phyloP scores from a whole-genome alignment of 331 rosid species.

The Spiraea crenata region DNA sequence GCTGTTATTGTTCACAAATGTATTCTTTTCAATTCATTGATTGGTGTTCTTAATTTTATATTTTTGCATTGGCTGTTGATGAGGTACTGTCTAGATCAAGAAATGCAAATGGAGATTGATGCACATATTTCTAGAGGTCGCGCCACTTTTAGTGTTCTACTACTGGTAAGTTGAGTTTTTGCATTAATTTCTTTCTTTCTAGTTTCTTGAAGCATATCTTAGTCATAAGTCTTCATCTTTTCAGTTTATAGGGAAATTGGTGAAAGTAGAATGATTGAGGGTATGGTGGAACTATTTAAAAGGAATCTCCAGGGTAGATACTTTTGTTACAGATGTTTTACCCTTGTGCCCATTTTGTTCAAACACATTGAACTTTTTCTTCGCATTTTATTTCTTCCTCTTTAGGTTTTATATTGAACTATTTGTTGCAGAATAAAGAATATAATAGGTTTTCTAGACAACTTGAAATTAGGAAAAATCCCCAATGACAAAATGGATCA shows the following conservation, averaged over 20 bases:
- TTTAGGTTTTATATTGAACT: not conserved
- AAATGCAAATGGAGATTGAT: constrained; percentile 80
- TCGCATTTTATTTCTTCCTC: not conserved
- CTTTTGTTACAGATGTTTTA: not conserved
- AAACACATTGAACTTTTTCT: not conserved
- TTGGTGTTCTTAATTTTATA: too few relatives aligned
- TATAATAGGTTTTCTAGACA: not conserved
- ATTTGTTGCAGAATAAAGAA: not conserved
- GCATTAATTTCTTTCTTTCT: constrained; percentile 15
- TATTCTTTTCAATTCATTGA: not conserved
- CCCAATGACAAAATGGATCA: too few relatives aligned
- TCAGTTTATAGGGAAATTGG: constrained; percentile 14
- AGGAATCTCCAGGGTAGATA: constrained; percentile 22
- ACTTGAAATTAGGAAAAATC: too few relatives aligned
- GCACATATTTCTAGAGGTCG: constrained; percentile 61
- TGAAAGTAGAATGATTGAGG: constrained; percentile 16
- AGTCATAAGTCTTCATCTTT: not conserved
- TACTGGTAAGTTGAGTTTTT: constrained; percentile 58
- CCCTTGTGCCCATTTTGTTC: constrained; percentile 6
- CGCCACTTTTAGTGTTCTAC: constrained; percentile 58
- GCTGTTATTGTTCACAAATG: not conserved
- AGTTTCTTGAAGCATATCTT: constrained; percentile 6
- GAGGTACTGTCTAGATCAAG: constrained; percentile 52
- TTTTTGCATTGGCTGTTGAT: constrained; percentile 20
- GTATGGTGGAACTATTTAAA: not conserved